Evolutionary conservation across 805 yeast genomes (phyloP), one percentile per base, ranked within the genome.

Genomic region (Groenewaldozyma salmanticensis): DNA sequence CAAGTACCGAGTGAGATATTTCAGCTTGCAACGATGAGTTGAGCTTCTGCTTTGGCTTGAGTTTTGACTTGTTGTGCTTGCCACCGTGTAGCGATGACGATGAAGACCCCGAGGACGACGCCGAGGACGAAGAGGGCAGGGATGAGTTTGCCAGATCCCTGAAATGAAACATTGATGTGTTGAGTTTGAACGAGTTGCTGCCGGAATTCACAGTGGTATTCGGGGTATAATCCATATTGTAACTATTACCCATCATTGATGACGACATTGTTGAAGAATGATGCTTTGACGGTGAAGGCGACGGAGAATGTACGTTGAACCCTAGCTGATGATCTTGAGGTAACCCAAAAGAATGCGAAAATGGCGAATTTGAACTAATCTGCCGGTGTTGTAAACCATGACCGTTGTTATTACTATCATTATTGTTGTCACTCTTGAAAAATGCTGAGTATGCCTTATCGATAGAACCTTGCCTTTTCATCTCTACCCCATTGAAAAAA

Each of bases 1-100:
- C n/a, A n/a, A n/a, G n/a, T n/a, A n/a, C 9, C 29, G 29, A 9
- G 9, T 33, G 11, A n/a, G 45, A 5, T 13, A 38, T 22, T 22
- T 46, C 45, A 7, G 46, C 45, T 19, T 42, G 43, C 35, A 48
- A 34, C 19, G 48, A 40, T 5, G 51, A 41, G 33, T 44, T 41
- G 33, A 40, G 37, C 33, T 50, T 45, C 33, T 43, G 44, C 31
- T n/a, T n/a, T n/a, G n/a, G n/a, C n/a, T 32, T 33, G 11, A 41
- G n/a, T n/a, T n/a, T n/a, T n/a, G n/a, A n/a, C n/a, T n/a, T n/a
- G n/a, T n/a, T n/a, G 20, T 31, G 31, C 27, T 33, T 36, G 44
- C 33, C 20, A 18, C 15, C 35, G 37, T 18, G 24, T n/a, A n/a
- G n/a, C n/a, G n/a, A n/a, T n/a, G n/a, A n/a, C n/a, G 42, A 4